A percentile compares a stretch with the other conserved stretches of the same genome.
Conservation (phyloP, 2,329 filamentous ascomycete genomes). For the Ceratocystis alfenasii region DNA sequence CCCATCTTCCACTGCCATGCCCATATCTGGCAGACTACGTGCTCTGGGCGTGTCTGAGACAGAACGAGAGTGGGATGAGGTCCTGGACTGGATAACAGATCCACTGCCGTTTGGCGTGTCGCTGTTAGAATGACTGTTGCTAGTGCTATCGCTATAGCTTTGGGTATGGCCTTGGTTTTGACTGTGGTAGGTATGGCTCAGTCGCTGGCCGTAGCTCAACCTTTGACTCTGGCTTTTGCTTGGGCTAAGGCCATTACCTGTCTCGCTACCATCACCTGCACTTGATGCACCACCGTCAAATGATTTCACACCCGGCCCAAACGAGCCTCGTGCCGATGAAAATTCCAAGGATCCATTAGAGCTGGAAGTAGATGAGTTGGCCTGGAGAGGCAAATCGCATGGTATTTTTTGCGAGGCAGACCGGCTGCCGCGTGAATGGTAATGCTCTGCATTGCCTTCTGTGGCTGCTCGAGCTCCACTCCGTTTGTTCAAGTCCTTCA, state of each 20-base stretch:
- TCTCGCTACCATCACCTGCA: neutral
- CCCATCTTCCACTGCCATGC: slow-evolving; percentile 9
- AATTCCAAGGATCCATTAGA: slow-evolving; percentile 1
- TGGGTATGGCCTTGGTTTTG: neutral
- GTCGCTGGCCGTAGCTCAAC: neutral
- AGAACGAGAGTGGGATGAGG: neutral
- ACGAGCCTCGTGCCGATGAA: neutral
- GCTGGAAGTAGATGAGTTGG: neutral
- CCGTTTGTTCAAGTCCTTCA: neutral
- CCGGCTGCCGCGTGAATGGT: neutral
- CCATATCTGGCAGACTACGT: slow-evolving; percentile 12
- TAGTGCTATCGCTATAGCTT: neutral
- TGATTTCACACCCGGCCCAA: neutral
- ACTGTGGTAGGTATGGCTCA: neutral
- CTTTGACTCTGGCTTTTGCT: slow-evolving; percentile 2
- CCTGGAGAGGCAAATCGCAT: slow-evolving; percentile 14
- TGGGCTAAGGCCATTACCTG: neutral
- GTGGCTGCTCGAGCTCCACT: neutral
- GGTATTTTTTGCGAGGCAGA: slow-evolving; percentile 7
- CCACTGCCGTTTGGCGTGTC: neutral
- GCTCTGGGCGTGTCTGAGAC: neutral
- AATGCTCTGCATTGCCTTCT: neutral
- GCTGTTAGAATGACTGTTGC: neutral
- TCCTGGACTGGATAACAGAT: neutral
- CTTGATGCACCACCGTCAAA: slow-evolving; percentile 1